Base-by-base conservation (phyloP, 192 early-diverging fungal genomes). In the Backusella australiensis region DNA sequence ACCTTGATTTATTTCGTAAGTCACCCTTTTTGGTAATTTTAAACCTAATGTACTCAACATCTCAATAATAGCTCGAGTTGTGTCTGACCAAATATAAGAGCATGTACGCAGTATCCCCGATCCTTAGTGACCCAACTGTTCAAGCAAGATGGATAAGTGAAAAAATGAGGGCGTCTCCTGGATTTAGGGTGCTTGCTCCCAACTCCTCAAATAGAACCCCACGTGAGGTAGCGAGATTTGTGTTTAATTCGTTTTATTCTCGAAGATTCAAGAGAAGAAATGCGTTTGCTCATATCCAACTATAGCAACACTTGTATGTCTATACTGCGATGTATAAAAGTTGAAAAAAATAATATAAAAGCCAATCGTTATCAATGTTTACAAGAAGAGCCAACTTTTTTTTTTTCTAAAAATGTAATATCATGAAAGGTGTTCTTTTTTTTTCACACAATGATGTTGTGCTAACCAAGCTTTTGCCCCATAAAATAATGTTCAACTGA, bases 21-120 rank as follows among this genome's bases (percentile, higher is more conserved):
- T 19, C 15, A 32, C 87, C 80, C 35, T 77, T 69, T 0, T 74
- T 76, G 38, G 38, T 12, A 39, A 11, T 39, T 12, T 39, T 32
- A 32, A 39, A 39, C 11, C 38, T 32, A 32, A 32, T 32, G 32
- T 32, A 32, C 38, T 39, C 38, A 39, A 78, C 78, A 3, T 71
- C 32, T 14, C 66, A 34, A 75, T 79, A 4, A 67, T 63, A 63
- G 56, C 56, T 63, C 23, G 56, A 63, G 29, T 12, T 29, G 26
- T 29, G 56, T 29, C 23, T 63, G n/a, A 63, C 29, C 4, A 63
- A 26, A 63, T 63, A 29, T 9, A 26, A 29, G 11, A 11, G 26
- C 6, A 63, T 21, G 3, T 63, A 29, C 12, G 14, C 3, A 63
- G 11, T 4, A 29, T 3, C 9, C 0, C 5, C 56, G 9, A 63